A percentile compares a stretch with the other conserved stretches of the same genome.
phyloP scores from a whole-genome alignment of 495 filamentous ascomycete genomes.

The Cryomyces minteri region DNA sequence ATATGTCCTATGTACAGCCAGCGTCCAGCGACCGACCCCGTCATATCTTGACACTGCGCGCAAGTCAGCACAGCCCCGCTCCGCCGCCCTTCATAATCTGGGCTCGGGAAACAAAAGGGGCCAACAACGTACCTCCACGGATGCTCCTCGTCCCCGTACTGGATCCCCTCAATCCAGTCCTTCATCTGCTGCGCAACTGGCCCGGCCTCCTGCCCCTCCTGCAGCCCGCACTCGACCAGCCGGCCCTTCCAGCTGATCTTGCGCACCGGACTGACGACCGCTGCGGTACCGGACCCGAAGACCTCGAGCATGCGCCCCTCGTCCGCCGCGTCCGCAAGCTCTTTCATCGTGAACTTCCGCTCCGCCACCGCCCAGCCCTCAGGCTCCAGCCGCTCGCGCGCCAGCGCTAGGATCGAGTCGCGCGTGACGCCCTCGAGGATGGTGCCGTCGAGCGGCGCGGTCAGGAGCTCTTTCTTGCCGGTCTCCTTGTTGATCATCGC shows the following conservation, averaged over 20 bases:
- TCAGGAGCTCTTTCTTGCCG: slow-evolving; percentile 77
- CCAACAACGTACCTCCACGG: slow-evolving; percentile 39
- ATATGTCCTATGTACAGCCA: no score
- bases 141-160: slow-evolving; percentile 86
- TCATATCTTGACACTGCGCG: no score
- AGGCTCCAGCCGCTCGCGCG: slow-evolving; percentile 60
- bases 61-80: no score
- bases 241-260: slow-evolving; percentile 70
- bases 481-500: slow-evolving; percentile 63
- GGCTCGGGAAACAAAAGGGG: no score
- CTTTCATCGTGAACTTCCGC: slow-evolving; percentile 75
- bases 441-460: slow-evolving; percentile 89
- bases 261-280: slow-evolving; percentile 63
- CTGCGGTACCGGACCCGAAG: slow-evolving; percentile 87
- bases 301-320: slow-evolving; percentile 83
- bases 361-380: slow-evolving; percentile 80
- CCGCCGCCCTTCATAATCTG: no score
- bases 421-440: slow-evolving; percentile 89
- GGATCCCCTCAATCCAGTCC: slow-evolving; percentile 85
- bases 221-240: slow-evolving; percentile 59
- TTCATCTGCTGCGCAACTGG: slow-evolving; percentile 74
- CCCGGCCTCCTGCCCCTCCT: slow-evolving; percentile 63
- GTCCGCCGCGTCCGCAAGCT: slow-evolving; percentile 56
- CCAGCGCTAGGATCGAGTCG: slow-evolving; percentile 69
- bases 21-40: no score